Evolutionary conservation across 2,329 filamentous ascomycete species (phyloP).

Genomic region (Amylocarpus encephaloides): DNA sequence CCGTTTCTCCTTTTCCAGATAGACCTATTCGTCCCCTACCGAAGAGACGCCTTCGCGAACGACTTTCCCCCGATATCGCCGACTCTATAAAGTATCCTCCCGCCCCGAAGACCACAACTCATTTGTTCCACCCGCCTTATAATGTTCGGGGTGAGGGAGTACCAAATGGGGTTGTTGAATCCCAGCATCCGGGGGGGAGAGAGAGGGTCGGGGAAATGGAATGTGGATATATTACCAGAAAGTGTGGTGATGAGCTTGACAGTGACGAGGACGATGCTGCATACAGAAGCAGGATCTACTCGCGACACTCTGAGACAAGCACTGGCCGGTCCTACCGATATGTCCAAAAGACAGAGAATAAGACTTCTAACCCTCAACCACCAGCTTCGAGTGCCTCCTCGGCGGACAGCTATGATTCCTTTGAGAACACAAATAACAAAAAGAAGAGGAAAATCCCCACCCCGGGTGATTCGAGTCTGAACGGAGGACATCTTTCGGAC

Average conservation of each 20-base stretch:
- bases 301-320: conserved; percentile 43
- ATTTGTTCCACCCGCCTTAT: conserved; percentile 68
- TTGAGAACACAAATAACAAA: conserved; percentile 98
- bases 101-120: conserved; percentile 61
- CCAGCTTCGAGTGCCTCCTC: conserved; percentile 65
- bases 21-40: conserved; percentile 90
- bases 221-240: conserved; percentile 37
- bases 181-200: conserved; percentile 26
- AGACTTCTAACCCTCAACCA: conserved; percentile 45
- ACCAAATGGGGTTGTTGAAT: conserved; percentile 27
- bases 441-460: conserved; percentile 98
- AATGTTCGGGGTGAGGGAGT: conserved; percentile 32
- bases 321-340: conserved; percentile 38
- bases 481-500: conserved; percentile 44
- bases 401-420: conserved; percentile 87
- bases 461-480: conserved; percentile 58
- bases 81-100: conserved; percentile 78
- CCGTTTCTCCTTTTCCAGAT: conserved; percentile 76
- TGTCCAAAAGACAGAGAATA: conserved; percentile 40
- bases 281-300: conserved; percentile 34
- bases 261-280: conserved; percentile 51
- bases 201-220: conserved; percentile 29
- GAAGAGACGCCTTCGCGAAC: conserved; percentile 79
- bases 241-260: conserved; percentile 49
- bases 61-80: conserved; percentile 77